Evolutionary conservation across 768 basidiomycete genomes (phyloP), one percentile per base, ranked within the genome.

Genomic region (Pleurotus giganteus): DNA sequence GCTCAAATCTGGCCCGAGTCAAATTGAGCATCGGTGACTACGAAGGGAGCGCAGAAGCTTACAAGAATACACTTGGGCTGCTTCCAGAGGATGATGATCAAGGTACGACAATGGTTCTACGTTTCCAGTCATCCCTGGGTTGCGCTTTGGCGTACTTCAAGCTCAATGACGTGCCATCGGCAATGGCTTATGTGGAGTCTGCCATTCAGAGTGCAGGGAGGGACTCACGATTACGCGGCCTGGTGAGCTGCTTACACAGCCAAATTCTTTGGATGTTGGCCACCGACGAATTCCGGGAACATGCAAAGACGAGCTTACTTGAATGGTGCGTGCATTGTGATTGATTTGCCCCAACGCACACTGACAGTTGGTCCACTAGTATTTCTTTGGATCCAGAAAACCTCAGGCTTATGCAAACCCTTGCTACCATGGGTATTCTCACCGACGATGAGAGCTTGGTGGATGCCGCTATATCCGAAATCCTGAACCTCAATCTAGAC

Each of bases 391-490:
- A 96, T 65, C 80, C 87, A 0, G 88, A 88, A 57, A 91, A 94
- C 63, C 66, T 94, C 47, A 76, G 80, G 52, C 92, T 91, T 1
- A 89, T 96, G 66, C 90, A 88, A 43, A 80, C 86, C 0, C 79
- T 98, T 1, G 89, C 90, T 0, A 89, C 89, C n/a, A 93, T 97
- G 83, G 94, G 91, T 9, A 84, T 94, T 53, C 70, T 94, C 51
- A 87, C 87, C 2, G 76, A 78, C 29, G 94, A 96, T 61, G 85
- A 88, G 29, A 80, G 78, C 31, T 78, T 97, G 17, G 78, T 94
- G 23, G 91, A 95, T 65, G 94, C 94, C 1, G 89, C 93, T 0
- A 71, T 95, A 11, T 86, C 89, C 0, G 94, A 97, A 66, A 80
- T 96, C 15, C 75, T 87, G 17, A 73, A 81, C 0, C 73, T 94